Percentiles rank a stretch among this genome's conserved stretches.
Conservation (phyloP, 352 stramenopile genomes). For the Phytophthora cactorum region DNA sequence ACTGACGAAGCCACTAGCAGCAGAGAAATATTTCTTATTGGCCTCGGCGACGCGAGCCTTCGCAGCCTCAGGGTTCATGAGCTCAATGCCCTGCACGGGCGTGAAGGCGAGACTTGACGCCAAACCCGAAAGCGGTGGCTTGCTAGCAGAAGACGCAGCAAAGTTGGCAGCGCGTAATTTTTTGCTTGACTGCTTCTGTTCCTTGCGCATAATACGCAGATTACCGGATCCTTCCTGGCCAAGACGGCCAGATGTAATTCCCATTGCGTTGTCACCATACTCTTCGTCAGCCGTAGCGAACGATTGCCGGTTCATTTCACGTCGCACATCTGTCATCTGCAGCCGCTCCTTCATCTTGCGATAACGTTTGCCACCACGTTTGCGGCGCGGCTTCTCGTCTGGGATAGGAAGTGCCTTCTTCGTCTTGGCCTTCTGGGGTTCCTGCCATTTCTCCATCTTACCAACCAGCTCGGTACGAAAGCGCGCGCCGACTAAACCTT, state of each 20-base stretch:
- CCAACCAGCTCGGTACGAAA: slow-evolving; percentile 92
- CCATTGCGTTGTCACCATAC: slow-evolving; percentile 99
- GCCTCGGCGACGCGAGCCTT: slow-evolving; percentile 91
- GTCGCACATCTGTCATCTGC: slow-evolving; percentile 97
- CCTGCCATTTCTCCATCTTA: slow-evolving; percentile 98
- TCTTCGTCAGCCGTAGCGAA: slow-evolving; percentile 95
- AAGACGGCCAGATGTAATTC: slow-evolving; percentile 93
- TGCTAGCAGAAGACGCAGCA: slow-evolving; percentile 46
- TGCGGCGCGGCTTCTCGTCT: slow-evolving; percentile 95
- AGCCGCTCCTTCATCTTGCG: slow-evolving; percentile 98
- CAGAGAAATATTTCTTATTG: slow-evolving; percentile 98
- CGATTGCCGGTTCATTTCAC: slow-evolving; percentile 95
- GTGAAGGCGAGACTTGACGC: slow-evolving; percentile 98
- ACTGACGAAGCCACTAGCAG: slow-evolving; percentile 95
- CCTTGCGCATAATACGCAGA: slow-evolving; percentile 89
- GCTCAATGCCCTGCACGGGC: slow-evolving; percentile 96
- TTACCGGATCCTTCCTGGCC: slow-evolving; percentile 89
- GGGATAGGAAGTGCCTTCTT: slow-evolving; percentile 97
- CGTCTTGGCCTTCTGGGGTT: slow-evolving; percentile 96
- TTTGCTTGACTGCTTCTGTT: slow-evolving; percentile 92
- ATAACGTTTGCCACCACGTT: slow-evolving; percentile 93
- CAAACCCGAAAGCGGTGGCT: slow-evolving; percentile 86
- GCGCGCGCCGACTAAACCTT: slow-evolving; percentile 72
- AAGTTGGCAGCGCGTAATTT: slow-evolving; percentile 94
- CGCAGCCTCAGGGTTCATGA: slow-evolving; percentile 97